phyloP scores from a whole-genome alignment of 148 eudicot species.

The Oxyria digyna region DNA sequence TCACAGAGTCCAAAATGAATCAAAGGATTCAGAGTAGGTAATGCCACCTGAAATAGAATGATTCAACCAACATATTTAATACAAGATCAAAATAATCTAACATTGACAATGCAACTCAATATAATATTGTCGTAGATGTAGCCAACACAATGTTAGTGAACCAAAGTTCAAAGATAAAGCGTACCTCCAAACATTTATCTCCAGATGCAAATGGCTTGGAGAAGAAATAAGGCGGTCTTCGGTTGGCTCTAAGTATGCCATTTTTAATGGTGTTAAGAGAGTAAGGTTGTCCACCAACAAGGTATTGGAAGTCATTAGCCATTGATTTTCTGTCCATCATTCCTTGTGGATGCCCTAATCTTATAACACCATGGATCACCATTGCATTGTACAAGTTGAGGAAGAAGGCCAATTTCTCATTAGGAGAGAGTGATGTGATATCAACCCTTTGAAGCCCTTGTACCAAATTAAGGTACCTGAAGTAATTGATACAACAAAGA shows the following conservation, averaged over 20 bases:
- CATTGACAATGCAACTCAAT: no score
- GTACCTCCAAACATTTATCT: slow-evolving; percentile 79
- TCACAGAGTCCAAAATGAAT: slow-evolving; percentile 85
- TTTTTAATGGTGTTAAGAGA: slow-evolving; percentile 58
- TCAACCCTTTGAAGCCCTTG: slow-evolving; percentile 73
- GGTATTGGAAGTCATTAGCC: slow-evolving; percentile 60
- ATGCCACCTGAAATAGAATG: slow-evolving; percentile 56
- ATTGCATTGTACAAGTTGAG: slow-evolving; percentile 78
- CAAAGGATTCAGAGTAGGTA: slow-evolving; percentile 46
- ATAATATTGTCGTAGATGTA: no score
- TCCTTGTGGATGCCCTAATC: slow-evolving; percentile 71
- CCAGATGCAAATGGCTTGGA: slow-evolving; percentile 52
- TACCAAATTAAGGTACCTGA: slow-evolving; percentile 66
- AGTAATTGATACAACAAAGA: no score
- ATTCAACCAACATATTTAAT: background rate
- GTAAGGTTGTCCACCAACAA: slow-evolving; percentile 71
- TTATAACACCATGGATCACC: slow-evolving; percentile 79
- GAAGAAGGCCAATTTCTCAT: slow-evolving; percentile 79
- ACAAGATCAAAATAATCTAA: no score
- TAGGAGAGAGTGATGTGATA: slow-evolving; percentile 32
- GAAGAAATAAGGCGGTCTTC: slow-evolving; percentile 76
- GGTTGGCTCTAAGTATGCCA: slow-evolving; percentile 76
- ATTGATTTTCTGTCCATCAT: slow-evolving; percentile 63
- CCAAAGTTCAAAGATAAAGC: no score
- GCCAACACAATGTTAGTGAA: no score